phyloP scores from a whole-genome alignment of 176 grass and related monocot species.

The Bolboschoenus planiculmis region DNA sequence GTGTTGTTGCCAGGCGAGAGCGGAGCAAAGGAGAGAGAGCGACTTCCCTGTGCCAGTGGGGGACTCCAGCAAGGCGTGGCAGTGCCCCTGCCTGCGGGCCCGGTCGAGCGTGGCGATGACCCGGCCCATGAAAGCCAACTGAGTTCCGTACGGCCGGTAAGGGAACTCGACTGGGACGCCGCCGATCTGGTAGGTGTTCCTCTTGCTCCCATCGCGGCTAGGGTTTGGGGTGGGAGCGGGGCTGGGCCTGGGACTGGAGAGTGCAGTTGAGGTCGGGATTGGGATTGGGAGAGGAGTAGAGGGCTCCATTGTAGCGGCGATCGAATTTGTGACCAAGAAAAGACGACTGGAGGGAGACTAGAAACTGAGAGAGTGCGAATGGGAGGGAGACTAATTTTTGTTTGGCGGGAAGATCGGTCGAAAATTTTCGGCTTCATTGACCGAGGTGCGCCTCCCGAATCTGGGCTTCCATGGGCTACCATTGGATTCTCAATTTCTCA shows the following conservation, averaged over 20 bases:
- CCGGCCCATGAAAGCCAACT: conserved; percentile 96
- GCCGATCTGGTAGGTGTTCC: conserved; percentile 64
- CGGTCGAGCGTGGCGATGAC: conserved; percentile 75
- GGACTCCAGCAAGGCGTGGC: conserved; percentile 88
- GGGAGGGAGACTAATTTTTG: neutral
- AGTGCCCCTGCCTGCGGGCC: conserved; percentile 63
- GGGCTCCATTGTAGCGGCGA: conserved; percentile 18
- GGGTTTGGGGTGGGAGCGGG: conserved; percentile 21
- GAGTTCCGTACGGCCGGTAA: conserved; percentile 79
- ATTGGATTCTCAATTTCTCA: too few relatives aligned
- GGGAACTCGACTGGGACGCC: conserved; percentile 88
- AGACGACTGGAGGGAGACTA: neutral
- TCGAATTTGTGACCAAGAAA: neutral
- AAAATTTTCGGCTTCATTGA: too few relatives aligned
- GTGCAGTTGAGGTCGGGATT: neutral
- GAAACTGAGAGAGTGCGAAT: neutral
- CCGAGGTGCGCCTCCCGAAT: too few relatives aligned
- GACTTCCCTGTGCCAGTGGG: conserved; percentile 92
- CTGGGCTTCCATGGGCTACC: too few relatives aligned
- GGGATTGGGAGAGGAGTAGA: conserved; percentile 28
- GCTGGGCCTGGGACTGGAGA: neutral
- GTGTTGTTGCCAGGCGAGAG: conserved; percentile 78
- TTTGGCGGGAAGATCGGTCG: neutral
- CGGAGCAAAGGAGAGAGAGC: conserved; percentile 92
- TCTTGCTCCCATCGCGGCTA: neutral